Conservation (phyloP, 331 rosid species). For the Rosa hybrid region DNA sequence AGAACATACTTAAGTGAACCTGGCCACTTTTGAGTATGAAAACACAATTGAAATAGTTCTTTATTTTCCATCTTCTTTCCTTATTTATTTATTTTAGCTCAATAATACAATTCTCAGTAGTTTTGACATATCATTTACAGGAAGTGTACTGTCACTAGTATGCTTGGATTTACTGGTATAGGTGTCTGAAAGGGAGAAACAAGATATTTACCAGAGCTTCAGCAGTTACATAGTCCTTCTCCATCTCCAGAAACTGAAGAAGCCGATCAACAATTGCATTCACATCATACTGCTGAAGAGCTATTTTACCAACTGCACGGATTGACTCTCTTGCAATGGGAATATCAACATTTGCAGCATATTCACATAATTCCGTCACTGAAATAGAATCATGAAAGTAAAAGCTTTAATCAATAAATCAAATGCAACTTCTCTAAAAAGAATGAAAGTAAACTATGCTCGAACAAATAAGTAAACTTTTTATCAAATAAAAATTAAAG, state of each 20-base stretch:
- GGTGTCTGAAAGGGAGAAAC: constrained; percentile 4
- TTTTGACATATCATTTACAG: constrained; percentile 20
- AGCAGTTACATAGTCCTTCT: constrained; percentile 97
- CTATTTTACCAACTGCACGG: constrained; percentile 99
- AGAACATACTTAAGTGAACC: constrained; percentile 32
- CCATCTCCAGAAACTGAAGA: constrained; percentile 99
- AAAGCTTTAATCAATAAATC: background rate
- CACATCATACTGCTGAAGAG: constrained; percentile 97
- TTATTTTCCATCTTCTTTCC: background rate
- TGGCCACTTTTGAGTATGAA: constrained; percentile 12
- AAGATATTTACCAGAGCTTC: constrained; percentile 86
- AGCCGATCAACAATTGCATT: constrained; percentile 98
- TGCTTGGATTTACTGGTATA: background rate
- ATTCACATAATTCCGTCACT: constrained; percentile 98
- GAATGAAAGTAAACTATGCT: background rate
- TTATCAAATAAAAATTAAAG: constrained; percentile 12
- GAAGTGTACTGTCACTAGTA: background rate
- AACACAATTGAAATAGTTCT: constrained; percentile 19
- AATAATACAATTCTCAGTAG: background rate
- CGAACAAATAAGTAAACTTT: too few species aligned
- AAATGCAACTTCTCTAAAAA: background rate
- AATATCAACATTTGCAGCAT: constrained; percentile 99
- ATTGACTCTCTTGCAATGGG: constrained; percentile 99
- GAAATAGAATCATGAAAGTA: constrained; percentile 40
- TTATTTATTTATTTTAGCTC: background rate